Percentiles rank a stretch among this genome's conserved stretches.
Evolutionary conservation across 805 yeast genomes (phyloP).

Genomic region (Spathaspora arborariae): DNA sequence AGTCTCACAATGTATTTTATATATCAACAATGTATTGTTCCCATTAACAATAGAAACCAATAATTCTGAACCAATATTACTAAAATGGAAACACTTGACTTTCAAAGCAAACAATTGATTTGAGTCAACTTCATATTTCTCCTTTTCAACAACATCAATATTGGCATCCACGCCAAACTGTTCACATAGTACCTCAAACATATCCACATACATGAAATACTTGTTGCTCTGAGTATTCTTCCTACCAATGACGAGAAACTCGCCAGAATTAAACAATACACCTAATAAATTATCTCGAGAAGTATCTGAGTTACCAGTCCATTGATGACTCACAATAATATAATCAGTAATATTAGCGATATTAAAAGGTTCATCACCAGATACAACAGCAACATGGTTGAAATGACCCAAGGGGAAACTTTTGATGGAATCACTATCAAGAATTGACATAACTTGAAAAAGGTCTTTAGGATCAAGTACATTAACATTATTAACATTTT

Average conservation of each 20-base stretch:
- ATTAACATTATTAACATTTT: conserved; percentile 10
- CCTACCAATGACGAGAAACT: conserved; percentile 29
- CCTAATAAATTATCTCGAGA: conserved; percentile 29
- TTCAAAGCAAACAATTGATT: conserved; percentile 20
- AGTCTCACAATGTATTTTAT: conserved; percentile 1
- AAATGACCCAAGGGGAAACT: conserved; percentile 28
- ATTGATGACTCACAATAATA: conserved; percentile 28
- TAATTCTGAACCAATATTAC: not conserved
- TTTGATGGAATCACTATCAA: conserved; percentile 25
- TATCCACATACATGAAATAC: conserved; percentile 20
- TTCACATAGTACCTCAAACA: conserved; percentile 24
- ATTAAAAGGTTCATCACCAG: conserved; percentile 24
- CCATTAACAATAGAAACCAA: conserved; percentile 6
- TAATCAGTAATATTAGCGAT: conserved; percentile 32
- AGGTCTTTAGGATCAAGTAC: conserved; percentile 22
- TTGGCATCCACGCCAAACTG: conserved; percentile 13
- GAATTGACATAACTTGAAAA: conserved; percentile 21
- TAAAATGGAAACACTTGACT: conserved; percentile 26
- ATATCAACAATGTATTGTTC: conserved; percentile 6
- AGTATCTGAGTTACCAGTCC: conserved; percentile 25
- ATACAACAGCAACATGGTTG: conserved; percentile 19
- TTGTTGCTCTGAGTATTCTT: conserved; percentile 18
- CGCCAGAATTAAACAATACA: conserved; percentile 35
- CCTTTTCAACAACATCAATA: no score
- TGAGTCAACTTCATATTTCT: conserved; percentile 18